These are phyloP conservation scores for Nemania sp. DNA, from an alignment of 2,329 filamentous ascomycete species.

Conservation along the genomic window DNA sequence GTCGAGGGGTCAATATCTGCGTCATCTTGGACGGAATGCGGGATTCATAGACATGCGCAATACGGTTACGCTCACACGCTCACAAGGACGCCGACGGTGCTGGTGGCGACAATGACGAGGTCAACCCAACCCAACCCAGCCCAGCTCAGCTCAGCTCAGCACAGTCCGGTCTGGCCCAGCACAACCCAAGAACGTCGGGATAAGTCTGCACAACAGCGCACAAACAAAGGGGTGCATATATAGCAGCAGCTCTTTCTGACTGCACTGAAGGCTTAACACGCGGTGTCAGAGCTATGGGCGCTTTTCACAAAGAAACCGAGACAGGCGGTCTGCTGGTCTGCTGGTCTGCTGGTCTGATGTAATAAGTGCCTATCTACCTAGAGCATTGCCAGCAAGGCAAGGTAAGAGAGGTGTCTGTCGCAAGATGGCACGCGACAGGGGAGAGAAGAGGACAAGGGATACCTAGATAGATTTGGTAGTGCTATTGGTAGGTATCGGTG, in stretches of 20 bases:
- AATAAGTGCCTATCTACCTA: too few relatives aligned
- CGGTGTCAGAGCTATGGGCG: not conserved
- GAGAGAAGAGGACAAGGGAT: not conserved
- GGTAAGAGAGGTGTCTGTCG: not conserved
- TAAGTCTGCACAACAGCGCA: not conserved
- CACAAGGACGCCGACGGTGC: not conserved
- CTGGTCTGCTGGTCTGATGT: too few relatives aligned
- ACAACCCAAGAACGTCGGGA: conserved; percentile 15
- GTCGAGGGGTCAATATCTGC: conserved; percentile 50
- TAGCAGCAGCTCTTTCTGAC: not conserved
- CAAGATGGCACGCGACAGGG: conserved; percentile 1
- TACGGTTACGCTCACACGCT: not conserved
- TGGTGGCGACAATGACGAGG: not conserved
- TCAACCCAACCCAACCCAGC: not conserved
- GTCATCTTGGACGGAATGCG: conserved; percentile 43
- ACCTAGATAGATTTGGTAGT: not conserved
- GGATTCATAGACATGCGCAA: conserved; percentile 4
- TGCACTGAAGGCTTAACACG: not conserved
- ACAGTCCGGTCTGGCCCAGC: not conserved
- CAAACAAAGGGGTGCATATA: conserved; percentile 18
- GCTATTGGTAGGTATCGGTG: not conserved
- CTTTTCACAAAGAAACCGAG: conserved; percentile 7
- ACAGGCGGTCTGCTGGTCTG: conserved; percentile 19
- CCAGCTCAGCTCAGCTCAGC: conserved; percentile 15
- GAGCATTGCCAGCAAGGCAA: not conserved